Conservation (phyloP, 345 rosid genomes). For the Streptanthus diversifolius region DNA sequence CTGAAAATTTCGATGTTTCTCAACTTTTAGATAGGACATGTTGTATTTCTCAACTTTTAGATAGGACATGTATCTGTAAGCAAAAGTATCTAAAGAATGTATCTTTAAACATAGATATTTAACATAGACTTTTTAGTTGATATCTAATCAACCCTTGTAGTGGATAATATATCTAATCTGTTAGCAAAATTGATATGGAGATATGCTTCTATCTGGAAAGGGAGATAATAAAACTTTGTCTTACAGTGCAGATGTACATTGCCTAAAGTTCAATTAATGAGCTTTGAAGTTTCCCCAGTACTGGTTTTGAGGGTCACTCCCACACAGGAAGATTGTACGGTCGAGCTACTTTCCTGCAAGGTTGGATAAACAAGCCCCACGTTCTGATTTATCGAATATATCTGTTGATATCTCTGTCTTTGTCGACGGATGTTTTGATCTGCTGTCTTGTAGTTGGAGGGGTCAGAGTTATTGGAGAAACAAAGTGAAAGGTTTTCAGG, state of each 20-base stretch:
- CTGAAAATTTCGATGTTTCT: neutral
- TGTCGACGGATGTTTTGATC: neutral
- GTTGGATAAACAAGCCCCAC: slow-evolving; percentile 25
- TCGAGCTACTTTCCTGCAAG: slow-evolving; percentile 82
- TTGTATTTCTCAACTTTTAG: neutral
- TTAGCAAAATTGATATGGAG: neutral
- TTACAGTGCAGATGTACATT: slow-evolving; percentile 56
- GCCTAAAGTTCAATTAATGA: slow-evolving; percentile 59
- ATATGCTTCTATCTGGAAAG: neutral
- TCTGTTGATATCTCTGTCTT: neutral
- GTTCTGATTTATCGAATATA: neutral
- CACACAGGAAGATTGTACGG: slow-evolving; percentile 54
- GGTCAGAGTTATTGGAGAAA: slow-evolving; percentile 61
- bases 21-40: neutral
- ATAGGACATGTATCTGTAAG: neutral
- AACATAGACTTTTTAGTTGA: neutral
- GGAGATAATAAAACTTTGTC: slow-evolving; percentile 20
- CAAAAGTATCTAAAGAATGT: neutral
- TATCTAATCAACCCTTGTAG: neutral
- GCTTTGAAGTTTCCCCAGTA: slow-evolving; percentile 71
- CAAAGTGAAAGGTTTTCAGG: slow-evolving; percentile 78
- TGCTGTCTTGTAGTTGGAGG: slow-evolving; percentile 54
- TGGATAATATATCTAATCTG: neutral
- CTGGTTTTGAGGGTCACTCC: slow-evolving; percentile 64
- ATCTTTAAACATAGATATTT: neutral